Conservation (phyloP, 2,329 filamentous ascomycete genomes). For the Dactylellina drechsleri region DNA sequence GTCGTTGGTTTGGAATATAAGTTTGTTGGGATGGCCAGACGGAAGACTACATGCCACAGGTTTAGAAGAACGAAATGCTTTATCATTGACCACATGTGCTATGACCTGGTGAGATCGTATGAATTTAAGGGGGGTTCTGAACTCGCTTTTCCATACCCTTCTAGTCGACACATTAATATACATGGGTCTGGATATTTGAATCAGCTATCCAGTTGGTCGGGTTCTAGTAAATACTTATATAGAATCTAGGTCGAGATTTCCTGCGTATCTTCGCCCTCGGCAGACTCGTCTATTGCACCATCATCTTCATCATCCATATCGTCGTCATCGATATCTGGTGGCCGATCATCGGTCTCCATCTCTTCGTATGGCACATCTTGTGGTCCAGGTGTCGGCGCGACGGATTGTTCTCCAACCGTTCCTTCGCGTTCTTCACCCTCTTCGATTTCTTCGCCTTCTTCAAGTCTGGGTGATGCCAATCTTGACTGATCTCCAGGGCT, state of each 20-base stretch:
- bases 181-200: neutral
- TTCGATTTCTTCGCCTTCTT: constrained; percentile 47
- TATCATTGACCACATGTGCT: too few species aligned
- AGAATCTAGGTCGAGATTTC: neutral
- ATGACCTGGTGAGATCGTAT: too few species aligned
- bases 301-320: constrained; percentile 55
- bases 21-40: too few species aligned
- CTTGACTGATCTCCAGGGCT: constrained; percentile 37
- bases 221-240: neutral
- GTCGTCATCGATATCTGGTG: constrained; percentile 48
- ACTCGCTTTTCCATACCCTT: too few species aligned
- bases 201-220: neutral
- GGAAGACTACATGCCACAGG: too few species aligned
- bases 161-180: too few species aligned
- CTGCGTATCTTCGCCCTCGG: constrained; percentile 10
- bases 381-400: constrained; percentile 34
- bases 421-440: constrained; percentile 49
- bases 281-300: constrained; percentile 42
- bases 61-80: too few species aligned
- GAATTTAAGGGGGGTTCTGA: too few species aligned
- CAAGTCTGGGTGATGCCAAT: constrained; percentile 29
- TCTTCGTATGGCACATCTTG: constrained; percentile 44
- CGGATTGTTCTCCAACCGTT: constrained; percentile 12
- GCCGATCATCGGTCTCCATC: constrained; percentile 52
- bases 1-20: too few species aligned